Evolutionary conservation across 2,329 filamentous ascomycete genomes (phyloP).

Genomic region (Aureobasidium subglaciale): DNA sequence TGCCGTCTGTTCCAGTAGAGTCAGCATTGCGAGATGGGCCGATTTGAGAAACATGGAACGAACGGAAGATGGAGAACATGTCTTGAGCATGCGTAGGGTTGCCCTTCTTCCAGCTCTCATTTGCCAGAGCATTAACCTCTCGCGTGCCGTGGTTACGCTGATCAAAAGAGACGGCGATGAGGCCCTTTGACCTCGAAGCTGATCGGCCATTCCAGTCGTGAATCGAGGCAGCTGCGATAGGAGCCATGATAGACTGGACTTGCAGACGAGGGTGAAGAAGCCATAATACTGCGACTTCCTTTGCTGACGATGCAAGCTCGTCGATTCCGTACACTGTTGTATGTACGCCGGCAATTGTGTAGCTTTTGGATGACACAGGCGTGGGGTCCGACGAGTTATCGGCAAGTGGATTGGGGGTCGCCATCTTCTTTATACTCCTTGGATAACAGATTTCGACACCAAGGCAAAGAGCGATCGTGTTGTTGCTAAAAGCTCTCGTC

Average conservation of each 20-base stretch:
- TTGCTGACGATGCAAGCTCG: slow-evolving; percentile 54
- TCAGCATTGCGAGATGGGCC: not conserved
- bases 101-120: slow-evolving; percentile 70
- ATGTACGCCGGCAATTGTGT: slow-evolving; percentile 70
- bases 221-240: slow-evolving; percentile 63
- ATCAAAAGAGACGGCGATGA: slow-evolving; percentile 82
- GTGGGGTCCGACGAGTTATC: not conserved
- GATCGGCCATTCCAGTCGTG: slow-evolving; percentile 55
- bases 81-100: slow-evolving; percentile 81
- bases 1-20: slow-evolving; percentile 45
- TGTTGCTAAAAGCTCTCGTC: not conserved
- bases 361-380: slow-evolving; percentile 55
- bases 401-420: slow-evolving; percentile 5
- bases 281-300: slow-evolving; percentile 72
- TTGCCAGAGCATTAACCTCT: slow-evolving; percentile 58
- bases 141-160: slow-evolving; percentile 86
- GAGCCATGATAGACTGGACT: slow-evolving; percentile 65
- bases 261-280: slow-evolving; percentile 75
- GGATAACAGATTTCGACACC: too few relatives aligned
- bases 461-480: not conserved
- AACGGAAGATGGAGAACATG: slow-evolving; percentile 74
- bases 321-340: slow-evolving; percentile 74
- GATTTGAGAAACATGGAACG: too few relatives aligned
- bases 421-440: not conserved
- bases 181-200: slow-evolving; percentile 40